phyloP scores from a whole-genome alignment of 2,329 filamentous ascomycete genomes.

The Alternaria triticina region DNA sequence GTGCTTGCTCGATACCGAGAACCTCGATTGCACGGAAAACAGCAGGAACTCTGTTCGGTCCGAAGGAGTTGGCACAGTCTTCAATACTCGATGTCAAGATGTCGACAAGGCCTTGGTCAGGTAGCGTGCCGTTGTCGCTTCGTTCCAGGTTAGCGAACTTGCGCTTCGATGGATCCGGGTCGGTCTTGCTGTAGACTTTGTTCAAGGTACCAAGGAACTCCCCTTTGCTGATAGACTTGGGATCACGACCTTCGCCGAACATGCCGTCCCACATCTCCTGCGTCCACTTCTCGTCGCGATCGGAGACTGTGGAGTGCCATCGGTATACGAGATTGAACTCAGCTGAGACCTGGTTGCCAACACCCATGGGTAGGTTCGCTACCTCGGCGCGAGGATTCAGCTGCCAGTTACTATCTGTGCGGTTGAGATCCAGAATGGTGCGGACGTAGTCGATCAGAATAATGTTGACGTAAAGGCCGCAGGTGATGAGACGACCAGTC shows the following conservation, averaged over 20 bases:
- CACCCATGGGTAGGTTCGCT: constrained; percentile 68
- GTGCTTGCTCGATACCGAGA: constrained; percentile 77
- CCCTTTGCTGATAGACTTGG: constrained; percentile 60
- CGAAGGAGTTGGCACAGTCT: constrained; percentile 70
- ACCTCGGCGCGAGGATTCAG: constrained; percentile 77
- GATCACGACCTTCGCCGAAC: constrained; percentile 58
- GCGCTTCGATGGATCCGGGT: constrained; percentile 71
- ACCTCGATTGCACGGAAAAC: constrained; percentile 79
- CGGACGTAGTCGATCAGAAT: constrained; percentile 61
- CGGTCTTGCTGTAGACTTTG: constrained; percentile 66
- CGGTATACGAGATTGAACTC: constrained; percentile 91
- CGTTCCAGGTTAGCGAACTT: constrained; percentile 71
- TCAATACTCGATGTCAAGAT: constrained; percentile 74
- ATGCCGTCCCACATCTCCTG: constrained; percentile 58
- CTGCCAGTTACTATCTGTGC: constrained; percentile 78
- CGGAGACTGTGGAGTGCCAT: constrained; percentile 81
- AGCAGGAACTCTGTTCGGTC: constrained; percentile 72
- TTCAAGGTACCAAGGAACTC: constrained; percentile 69
- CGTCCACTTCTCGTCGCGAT: constrained; percentile 81
- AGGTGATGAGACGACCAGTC: constrained; percentile 59
- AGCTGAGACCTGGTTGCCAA: constrained; percentile 82
- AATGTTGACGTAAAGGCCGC: constrained; percentile 61
- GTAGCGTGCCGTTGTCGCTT: constrained; percentile 70
- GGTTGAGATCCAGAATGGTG: constrained; percentile 65
- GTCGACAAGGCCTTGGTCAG: constrained; percentile 76